Base-by-base conservation (phyloP, 139 green algal genomes). In the Auxenochlorella pyrenoidosa region DNA sequence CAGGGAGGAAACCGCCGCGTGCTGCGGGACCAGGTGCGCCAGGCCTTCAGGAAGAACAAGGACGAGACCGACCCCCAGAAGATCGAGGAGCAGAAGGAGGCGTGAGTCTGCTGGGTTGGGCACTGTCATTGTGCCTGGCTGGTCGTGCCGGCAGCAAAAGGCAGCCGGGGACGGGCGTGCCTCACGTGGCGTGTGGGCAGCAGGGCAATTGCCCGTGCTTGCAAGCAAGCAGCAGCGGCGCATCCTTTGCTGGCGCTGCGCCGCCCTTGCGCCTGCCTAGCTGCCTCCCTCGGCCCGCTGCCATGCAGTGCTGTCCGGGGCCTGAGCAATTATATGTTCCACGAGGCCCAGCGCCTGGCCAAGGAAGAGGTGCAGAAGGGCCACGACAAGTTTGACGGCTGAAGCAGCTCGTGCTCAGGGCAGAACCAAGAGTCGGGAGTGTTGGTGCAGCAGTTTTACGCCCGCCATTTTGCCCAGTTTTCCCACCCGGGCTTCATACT, bases 261-360 rank as follows among this genome's bases (percentile, higher is more conserved):
- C 28, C 4, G 32, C 65, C 30, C 28, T 28, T 75, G 5, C 18
- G n/a, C 34, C 34, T 28, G 70, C 41, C 10, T 13, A 21, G 16
- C 54, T 24, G 0, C 43, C 8, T 32, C 51, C 34, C 78, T 84
- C 10, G 34, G 30, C 18, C 8, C n/a, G 68, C 32, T 43, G 41
- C 13, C 34, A n/a, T 72, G 66, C 90, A 91, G 90, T 32, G 92
- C 91, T 38, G 75, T 93, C 21, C 85, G 92, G 38, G 93, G 93
- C 5, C 84, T 95, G n/a, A 91, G 81, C 66, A 95, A 95, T 83
- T 95, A 94, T 59, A 95, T 95, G 92, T 93, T 95, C 70, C 77
- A 90, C 85, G 93, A 95, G 51, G 93, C 93, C 1, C 89, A 94
- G 72, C 90, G 90, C 38, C 91, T 95, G 89, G 92, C 93, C 44